These are phyloP conservation scores for Candida nonsorbophila DNA, from an alignment of 805 yeast genomes.

Conservation along the genomic window DNA sequence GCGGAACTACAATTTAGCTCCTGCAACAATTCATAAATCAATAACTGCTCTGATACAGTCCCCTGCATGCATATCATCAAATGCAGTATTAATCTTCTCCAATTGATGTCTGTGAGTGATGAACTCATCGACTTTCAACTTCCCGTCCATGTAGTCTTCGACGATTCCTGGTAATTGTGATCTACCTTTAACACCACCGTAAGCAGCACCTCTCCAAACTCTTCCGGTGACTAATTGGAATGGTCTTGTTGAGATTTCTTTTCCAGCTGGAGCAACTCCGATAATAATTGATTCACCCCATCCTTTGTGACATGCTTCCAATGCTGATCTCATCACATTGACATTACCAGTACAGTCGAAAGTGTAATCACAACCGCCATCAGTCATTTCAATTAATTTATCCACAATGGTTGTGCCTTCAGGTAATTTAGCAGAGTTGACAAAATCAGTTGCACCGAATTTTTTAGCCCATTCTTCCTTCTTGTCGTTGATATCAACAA, in stretches of 20 bases:
- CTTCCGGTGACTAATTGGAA: slow-evolving; percentile 99
- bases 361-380: slow-evolving; percentile 95
- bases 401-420: slow-evolving; percentile 76
- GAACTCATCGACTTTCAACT: slow-evolving; percentile 87
- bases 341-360: slow-evolving; percentile 98
- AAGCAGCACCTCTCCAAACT: slow-evolving; percentile 99
- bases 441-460: slow-evolving; percentile 94
- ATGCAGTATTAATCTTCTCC: slow-evolving; percentile 77
- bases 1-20: too few relatives aligned
- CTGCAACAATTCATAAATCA: slow-evolving; percentile 38
- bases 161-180: slow-evolving; percentile 89
- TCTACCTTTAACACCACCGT: slow-evolving; percentile 98
- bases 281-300: slow-evolving; percentile 96
- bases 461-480: slow-evolving; percentile 82
- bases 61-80: slow-evolving; percentile 93
- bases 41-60: slow-evolving; percentile 91
- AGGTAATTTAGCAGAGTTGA: slow-evolving; percentile 76
- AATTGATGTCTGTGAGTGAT: slow-evolving; percentile 85
- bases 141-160: slow-evolving; percentile 76
- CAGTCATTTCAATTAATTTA: slow-evolving; percentile 81
- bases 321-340: slow-evolving; percentile 89
- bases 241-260: slow-evolving; percentile 95
- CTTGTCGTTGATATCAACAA: slow-evolving; percentile 78
- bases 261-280: slow-evolving; percentile 98
- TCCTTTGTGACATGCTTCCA: slow-evolving; percentile 97